Base-by-base conservation (phyloP, 768 basidiomycete species). In the Trichaptum fuscoviolaceum region DNA sequence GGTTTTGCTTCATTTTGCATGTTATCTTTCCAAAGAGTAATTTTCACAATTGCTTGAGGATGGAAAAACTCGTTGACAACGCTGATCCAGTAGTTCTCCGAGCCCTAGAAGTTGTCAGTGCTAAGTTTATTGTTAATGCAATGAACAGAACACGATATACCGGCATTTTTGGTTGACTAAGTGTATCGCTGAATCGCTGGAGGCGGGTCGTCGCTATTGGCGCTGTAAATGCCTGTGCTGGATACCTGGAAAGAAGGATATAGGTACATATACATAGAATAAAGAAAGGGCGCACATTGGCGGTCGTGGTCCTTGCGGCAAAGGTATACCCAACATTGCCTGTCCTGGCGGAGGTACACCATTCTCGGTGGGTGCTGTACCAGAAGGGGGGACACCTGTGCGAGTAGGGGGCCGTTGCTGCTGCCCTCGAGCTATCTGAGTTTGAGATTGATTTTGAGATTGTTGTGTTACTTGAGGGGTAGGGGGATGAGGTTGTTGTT, bases 11-110 rank as follows among this genome's bases (percentile, higher is more conserved):
- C 93, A 26, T 81, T 84, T 70, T 81, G 83, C 72, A 87, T 85
- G 71, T 90, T 92, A 74, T 93, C 92, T 73, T 91, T 91, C 92
- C 92, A 93, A n/a, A 94, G 77, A 2, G 91, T 93, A 70, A 94
- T 82, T 74, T 87, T 91, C 85, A 93, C 86, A 60, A 84, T 76
- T 24, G 91, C 89, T 67, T 85, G 85, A 1, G 86, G 82, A 9
- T 85, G 85, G 72, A 93, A 94, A 69, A 87, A 93, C 30, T 88
- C 85, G 62, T 81, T 80, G 67, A 92, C 83, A 42, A 92, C 71
- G 2, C 79, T 77, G 12, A 80, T 79, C 93, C 92, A 94, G 79
- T 84, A 90, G 42, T 52, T 9, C 65, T 63, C 25, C 15, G 42
- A 52, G 15, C 42, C 42, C 42, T 52, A 52, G 5, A 52, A 52